Base-by-base conservation (phyloP, 331 rosid species). In the Quercus lobata region DNA sequence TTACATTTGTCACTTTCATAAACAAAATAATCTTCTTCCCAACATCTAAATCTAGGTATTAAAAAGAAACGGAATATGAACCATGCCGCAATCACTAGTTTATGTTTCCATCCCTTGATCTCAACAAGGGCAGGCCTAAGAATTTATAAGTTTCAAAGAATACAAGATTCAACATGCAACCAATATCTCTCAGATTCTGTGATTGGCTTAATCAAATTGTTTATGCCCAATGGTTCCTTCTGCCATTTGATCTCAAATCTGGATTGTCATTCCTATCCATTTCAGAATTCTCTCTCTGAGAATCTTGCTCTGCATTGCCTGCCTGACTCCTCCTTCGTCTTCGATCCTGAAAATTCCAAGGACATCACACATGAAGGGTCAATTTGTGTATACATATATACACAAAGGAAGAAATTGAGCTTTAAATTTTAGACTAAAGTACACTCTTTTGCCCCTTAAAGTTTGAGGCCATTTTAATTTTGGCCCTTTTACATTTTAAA, bases 241-340 rank as follows among this genome's bases (percentile, higher is more conserved):
- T 76, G 80, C 80, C 84, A 78, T 74, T 77, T 37, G 84, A 66
- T 84, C 77, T 88, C 2, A 57, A 49, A 73, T 75, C 85, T 68
- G 90, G 96, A 79, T 84, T 84, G 49, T 84, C 86, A 52, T 86
- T 82, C 89, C 74, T 82, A 2, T 89, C 94, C 30, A 87, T 85
- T 52, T 91, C 91, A 52, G 90, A 88, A 69, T 74, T 53, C 22
- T 87, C 90, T 76, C 76, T 84, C 5, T 73, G 87, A 62, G 69
- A 56, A 79, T 83, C 93, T 5, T 69, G 49, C 52, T 81, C 91
- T 18, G 15, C 29, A 44, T 54, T 88, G 71, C 82, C 91, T n/a
- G 86, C 83, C 66, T 81, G 89, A 80, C 86, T 82, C 81, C 71
- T 89, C 46, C 91, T 80, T 69, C 85, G 90, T 73, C 97, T 88